Percentiles rank a stretch among this genome's conserved stretches.
Conservation (phyloP, 176 grass and related monocot species). For the Typha latifolia region DNA sequence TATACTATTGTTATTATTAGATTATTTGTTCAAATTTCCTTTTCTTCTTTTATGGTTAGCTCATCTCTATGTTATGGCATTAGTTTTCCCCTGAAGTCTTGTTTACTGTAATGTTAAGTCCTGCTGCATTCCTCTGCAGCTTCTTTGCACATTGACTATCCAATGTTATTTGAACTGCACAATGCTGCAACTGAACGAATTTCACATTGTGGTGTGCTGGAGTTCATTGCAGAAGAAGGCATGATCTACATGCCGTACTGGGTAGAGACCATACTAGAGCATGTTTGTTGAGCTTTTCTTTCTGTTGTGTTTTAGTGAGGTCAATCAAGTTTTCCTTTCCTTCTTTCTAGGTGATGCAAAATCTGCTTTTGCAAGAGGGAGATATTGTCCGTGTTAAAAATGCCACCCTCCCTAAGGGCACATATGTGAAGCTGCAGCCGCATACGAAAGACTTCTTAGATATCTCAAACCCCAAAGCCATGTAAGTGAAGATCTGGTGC, state of each 20-base stretch:
- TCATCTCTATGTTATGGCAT: no score
- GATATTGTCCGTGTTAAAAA: conserved; percentile 87
- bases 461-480: conserved; percentile 95
- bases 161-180: conserved; percentile 91
- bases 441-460: conserved; percentile 96
- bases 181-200: conserved; percentile 63
- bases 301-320: conserved; percentile 17
- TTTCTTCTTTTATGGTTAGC: not conserved
- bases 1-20: conserved; percentile 7
- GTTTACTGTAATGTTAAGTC: conserved; percentile 8
- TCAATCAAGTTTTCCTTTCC: conserved; percentile 21
- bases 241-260: conserved; percentile 99
- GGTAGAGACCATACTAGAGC: conserved; percentile 25
- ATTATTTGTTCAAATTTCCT: not conserved
- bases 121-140: conserved; percentile 40
- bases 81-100: not conserved
- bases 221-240: conserved; percentile 98
- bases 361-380: conserved; percentile 96
- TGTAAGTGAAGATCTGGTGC: conserved; percentile 45
- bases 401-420: conserved; percentile 88
- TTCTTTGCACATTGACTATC: conserved; percentile 93
- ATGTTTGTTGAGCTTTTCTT: conserved; percentile 3
- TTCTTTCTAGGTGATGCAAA: conserved; percentile 95
- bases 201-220: conserved; percentile 92
- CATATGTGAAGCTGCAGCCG: conserved; percentile 98